Evolutionary conservation across 169 alveolate genomes (phyloP).

Genomic region (Eimeria sp.): DNA sequence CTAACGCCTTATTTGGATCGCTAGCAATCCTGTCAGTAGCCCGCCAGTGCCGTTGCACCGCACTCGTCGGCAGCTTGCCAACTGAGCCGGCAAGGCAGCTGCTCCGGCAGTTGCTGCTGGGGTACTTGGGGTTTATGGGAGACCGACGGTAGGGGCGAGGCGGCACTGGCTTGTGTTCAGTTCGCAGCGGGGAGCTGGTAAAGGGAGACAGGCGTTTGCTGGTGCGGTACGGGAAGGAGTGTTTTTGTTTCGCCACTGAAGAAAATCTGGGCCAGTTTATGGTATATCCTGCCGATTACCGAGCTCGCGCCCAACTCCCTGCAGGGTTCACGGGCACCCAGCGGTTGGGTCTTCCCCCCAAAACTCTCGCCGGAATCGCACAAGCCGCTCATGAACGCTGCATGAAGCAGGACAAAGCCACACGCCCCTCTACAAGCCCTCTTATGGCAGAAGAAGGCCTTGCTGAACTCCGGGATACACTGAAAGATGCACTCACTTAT

Average conservation of each 20-base stretch:
- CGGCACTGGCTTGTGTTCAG: slow-evolving; percentile 6
- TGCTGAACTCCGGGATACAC: slow-evolving; percentile 46
- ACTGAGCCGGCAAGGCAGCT: slow-evolving; percentile 38
- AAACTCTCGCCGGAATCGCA: slow-evolving; percentile 41
- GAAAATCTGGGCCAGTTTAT: background rate
- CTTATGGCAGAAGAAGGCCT: slow-evolving; percentile 59
- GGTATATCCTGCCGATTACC: slow-evolving; percentile 41
- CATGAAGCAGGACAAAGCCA: background rate
- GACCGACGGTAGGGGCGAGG: background rate
- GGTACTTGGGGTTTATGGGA: background rate
- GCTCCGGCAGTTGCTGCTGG: slow-evolving; percentile 48
- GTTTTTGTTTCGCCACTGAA: slow-evolving; percentile 15
- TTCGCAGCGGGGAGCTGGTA: slow-evolving; percentile 29
- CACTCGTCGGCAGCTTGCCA: background rate
- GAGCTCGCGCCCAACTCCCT: slow-evolving; percentile 30
- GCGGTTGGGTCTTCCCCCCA: slow-evolving; percentile 28
- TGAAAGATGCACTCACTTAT: slow-evolving; percentile 53
- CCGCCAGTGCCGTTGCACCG: background rate
- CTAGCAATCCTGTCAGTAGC: background rate
- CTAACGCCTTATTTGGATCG: background rate
- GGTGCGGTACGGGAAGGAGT: slow-evolving; percentile 26
- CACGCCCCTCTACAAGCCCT: background rate
- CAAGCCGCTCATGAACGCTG: slow-evolving; percentile 48
- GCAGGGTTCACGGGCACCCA: slow-evolving; percentile 41
- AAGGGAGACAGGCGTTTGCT: slow-evolving; percentile 38